Evolutionary conservation across 192 early-diverging fungal species (phyloP).

Genomic region (Allomyces arbusculus): DNA sequence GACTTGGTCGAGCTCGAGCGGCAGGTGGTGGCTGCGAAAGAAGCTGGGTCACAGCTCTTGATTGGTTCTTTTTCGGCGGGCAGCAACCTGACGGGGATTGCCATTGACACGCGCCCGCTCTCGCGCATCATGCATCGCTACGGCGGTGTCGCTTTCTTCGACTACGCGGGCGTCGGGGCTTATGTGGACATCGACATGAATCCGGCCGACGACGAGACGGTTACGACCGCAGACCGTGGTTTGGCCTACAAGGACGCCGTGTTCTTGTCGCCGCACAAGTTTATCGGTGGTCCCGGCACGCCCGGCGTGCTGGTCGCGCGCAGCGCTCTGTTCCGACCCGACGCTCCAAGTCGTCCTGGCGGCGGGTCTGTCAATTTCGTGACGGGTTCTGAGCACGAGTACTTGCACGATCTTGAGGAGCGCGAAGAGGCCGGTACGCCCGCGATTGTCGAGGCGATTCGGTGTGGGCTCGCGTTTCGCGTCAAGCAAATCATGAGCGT

Average conservation of each 20-base stretch:
- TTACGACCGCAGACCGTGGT: neutral
- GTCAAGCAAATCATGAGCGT: slow-evolving; percentile 12
- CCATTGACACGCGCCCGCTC: slow-evolving; percentile 3
- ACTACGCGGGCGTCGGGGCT: slow-evolving; percentile 12
- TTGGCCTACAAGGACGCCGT: slow-evolving; percentile 16
- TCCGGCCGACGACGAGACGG: slow-evolving; percentile 1
- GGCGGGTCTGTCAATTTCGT: slow-evolving; percentile 22
- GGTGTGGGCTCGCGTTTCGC: slow-evolving; percentile 16
- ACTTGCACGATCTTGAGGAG: slow-evolving; percentile 6
- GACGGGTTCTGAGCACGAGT: slow-evolving; percentile 8
- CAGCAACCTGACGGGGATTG: slow-evolving; percentile 20
- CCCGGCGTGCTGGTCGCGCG: slow-evolving; percentile 17
- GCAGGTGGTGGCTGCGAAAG: neutral
- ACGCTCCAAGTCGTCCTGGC: slow-evolving; percentile 13
- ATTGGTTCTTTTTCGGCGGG: slow-evolving; percentile 19
- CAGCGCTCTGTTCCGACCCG: slow-evolving; percentile 8
- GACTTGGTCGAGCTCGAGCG: slow-evolving; percentile 9
- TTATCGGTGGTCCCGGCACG: slow-evolving; percentile 18
- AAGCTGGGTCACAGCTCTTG: slow-evolving; percentile 4
- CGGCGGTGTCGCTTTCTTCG: slow-evolving; percentile 7
- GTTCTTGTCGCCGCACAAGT: slow-evolving; percentile 21
- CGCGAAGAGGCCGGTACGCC: slow-evolving; percentile 25
- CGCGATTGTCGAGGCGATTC: slow-evolving; percentile 17
- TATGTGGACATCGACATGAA: neutral
- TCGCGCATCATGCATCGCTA: slow-evolving; percentile 3